Evolutionary conservation across 441 rosid genomes (phyloP), one percentile per base, ranked within the genome.

Genomic region (Capsella rubella): DNA sequence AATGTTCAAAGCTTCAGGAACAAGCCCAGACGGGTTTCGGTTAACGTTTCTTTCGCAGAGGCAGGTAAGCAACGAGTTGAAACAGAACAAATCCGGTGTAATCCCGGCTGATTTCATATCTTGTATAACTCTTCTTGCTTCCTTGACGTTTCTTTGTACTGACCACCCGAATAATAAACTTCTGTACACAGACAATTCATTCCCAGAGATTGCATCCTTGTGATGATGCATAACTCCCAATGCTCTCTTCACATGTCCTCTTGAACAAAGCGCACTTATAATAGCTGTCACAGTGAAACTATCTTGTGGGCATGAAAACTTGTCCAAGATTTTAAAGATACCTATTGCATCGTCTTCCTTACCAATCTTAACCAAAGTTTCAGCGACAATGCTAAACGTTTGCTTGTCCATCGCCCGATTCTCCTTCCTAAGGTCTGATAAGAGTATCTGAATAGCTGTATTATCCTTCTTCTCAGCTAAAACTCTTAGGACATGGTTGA

Each of bases 301-400:
- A 74, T 91, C 91, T 75, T 69, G 91, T 0, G 83, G 77, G 73
- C 97, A 91, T 8, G 82, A 85, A 81, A 89, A 88, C 82, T 87
- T 91, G 52, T 90, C 86, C 78, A 93, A 81, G 75, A 86, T 90
- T 88, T 90, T 93, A 81, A 90, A 93, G 69, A 93, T 81, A 18
- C 96, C 95, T 80, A 87, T 80, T 8, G 98, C 97, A 60, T 91
- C 93, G 3, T 89, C 97, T 76, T 93, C 92, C 68, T 81, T 88
- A 72, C 92, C 92, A 50, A 87, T 62, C 71, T 84, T 86, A 80
- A 93, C 95, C 72, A 93, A 71, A 14, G 84, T 76, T 74, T 90
- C 92, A 11, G 89, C 90, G 3, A 90, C 85, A 52, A 88, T 43
- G 69, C 80, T 63, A 71, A 89, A 91, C 45, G 92, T 88, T 57